Evolutionary conservation across 2,329 filamentous ascomycete genomes (phyloP).

Genomic region (Alternaria ethzedia): DNA sequence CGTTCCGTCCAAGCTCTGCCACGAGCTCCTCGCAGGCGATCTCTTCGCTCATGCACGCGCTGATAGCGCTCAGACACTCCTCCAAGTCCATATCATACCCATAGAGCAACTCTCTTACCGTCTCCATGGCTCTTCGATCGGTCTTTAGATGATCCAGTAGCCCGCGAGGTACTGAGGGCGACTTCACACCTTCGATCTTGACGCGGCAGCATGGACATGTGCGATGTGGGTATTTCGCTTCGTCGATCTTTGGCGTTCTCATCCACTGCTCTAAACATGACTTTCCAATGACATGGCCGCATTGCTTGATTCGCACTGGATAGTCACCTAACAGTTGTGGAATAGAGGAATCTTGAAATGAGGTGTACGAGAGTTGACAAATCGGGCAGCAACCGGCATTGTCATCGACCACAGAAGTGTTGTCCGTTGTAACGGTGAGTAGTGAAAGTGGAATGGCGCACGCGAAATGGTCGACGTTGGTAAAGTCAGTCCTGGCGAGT

Average conservation of each 20-base stretch:
- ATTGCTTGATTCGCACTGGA: constrained; percentile 34
- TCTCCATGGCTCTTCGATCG: constrained; percentile 7
- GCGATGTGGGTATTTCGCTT: constrained; percentile 25
- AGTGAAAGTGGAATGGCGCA: constrained; percentile 23
- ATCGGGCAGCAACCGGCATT: constrained; percentile 22
- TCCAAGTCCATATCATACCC: constrained; percentile 14
- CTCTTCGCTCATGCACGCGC: constrained; percentile 26
- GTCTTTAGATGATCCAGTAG: constrained; percentile 11
- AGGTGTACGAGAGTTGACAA: constrained; percentile 30
- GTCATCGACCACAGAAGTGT: constrained; percentile 2
- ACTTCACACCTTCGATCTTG: constrained; percentile 17
- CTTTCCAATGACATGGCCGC: constrained; percentile 34
- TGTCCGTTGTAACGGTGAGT: background rate
- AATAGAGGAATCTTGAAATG: constrained; percentile 8
- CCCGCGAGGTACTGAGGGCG: background rate
- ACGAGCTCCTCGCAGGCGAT: constrained; percentile 21
- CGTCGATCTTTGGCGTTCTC: constrained; percentile 24
- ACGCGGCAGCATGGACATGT: constrained; percentile 31
- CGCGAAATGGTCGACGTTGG: constrained; percentile 27
- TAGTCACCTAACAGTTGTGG: constrained; percentile 27
- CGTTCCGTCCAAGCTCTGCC: constrained; percentile 1
- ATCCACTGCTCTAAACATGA: constrained; percentile 33
- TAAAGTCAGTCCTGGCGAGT: background rate
- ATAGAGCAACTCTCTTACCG: constrained; percentile 9
- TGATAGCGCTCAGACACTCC: constrained; percentile 17